A percentile compares a stretch with the other conserved stretches of the same genome.
Conservation (phyloP, 768 basidiomycete species). For the Termitomyces sp. region DNA sequence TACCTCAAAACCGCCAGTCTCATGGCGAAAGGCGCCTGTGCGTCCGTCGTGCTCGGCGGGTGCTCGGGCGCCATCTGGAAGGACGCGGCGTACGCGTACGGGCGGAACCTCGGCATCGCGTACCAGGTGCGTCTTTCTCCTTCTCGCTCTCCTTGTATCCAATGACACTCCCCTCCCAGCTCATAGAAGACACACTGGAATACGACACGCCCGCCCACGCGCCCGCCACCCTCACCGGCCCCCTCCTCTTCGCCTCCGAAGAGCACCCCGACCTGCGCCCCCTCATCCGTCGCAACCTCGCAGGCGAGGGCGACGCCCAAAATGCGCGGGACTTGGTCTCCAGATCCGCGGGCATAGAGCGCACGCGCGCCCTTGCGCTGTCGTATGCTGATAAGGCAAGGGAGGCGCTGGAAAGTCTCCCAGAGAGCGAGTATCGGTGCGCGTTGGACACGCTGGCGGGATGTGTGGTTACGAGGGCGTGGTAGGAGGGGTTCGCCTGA, state of each 20-base stretch:
- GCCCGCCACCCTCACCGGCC: constrained; percentile 61
- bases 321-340: constrained; percentile 56
- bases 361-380: constrained; percentile 74
- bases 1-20: constrained; percentile 91
- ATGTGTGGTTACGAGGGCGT: constrained; percentile 59
- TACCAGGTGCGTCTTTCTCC: constrained; percentile 24
- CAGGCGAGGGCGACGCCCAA: constrained; percentile 75
- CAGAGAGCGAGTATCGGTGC: constrained; percentile 74
- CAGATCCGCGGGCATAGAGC: constrained; percentile 69
- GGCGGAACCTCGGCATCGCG: constrained; percentile 88
- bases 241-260: constrained; percentile 83
- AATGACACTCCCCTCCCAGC: constrained; percentile 36
- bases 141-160: background rate
- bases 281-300: constrained; percentile 78
- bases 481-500: no score
- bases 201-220: constrained; percentile 45
- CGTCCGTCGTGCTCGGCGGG: constrained; percentile 86
- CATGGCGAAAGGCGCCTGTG: constrained; percentile 84
- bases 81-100: constrained; percentile 89
- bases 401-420: constrained; percentile 64
- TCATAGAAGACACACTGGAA: constrained; percentile 82
- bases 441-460: constrained; percentile 75
- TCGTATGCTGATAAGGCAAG: constrained; percentile 75
- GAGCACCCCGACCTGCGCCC: constrained; percentile 74
- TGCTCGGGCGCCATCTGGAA: constrained; percentile 67